Percentiles rank a stretch among this genome's conserved stretches.
These are phyloP conservation scores for Purshia tridentata DNA, from an alignment of 306 rosid species.

Conservation along the genomic window DNA sequence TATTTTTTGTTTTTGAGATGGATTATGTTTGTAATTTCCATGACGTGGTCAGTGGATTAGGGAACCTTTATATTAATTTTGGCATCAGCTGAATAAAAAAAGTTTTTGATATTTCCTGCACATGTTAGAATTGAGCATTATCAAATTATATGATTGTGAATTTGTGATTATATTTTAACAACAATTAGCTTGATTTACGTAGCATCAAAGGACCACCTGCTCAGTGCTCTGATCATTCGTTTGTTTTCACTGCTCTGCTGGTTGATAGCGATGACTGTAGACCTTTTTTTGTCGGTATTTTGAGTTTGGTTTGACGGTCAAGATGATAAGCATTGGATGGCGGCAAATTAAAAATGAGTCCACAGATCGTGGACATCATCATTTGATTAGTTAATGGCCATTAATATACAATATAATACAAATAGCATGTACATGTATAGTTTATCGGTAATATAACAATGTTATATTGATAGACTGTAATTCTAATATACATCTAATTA, in stretches of 20 bases:
- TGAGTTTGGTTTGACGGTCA: constrained; percentile 15
- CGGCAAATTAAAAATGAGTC: constrained; percentile 12
- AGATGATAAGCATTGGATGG: not conserved
- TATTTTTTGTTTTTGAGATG: not conserved
- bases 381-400: not conserved
- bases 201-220: not conserved
- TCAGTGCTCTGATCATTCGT: too few relatives aligned
- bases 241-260: not conserved
- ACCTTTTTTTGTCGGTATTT: constrained; percentile 14
- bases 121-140: constrained; percentile 15
- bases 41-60: constrained; percentile 1
- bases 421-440: not conserved
- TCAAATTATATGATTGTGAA: not conserved
- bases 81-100: not conserved
- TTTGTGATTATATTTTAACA: not conserved
- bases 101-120: not conserved
- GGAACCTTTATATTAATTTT: not conserved
- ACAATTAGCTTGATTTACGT: not conserved
- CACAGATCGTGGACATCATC: constrained; percentile 21
- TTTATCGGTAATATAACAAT: too few relatives aligned
- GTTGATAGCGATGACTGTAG: not conserved
- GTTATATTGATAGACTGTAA: too few relatives aligned
- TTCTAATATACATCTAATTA: too few relatives aligned
- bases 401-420: not conserved
- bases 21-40: constrained; percentile 1